Conservation (phyloP, 768 basidiomycete genomes). For the Rhodotorula kratochvilovae region DNA sequence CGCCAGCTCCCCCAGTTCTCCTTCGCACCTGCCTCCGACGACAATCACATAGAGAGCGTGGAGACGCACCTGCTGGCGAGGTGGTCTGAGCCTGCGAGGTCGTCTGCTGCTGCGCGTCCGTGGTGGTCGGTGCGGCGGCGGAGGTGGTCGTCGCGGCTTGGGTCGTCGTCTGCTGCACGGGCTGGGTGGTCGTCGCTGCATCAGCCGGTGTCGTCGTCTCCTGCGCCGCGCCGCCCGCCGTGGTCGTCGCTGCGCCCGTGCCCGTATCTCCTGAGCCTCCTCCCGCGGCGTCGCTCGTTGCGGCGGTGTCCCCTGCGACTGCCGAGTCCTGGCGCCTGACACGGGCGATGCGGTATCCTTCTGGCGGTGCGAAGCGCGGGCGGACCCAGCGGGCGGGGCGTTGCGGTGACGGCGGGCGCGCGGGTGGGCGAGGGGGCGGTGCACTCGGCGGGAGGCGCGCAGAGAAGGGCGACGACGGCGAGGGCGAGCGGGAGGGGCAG, state of each 20-base stretch:
- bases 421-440: not conserved
- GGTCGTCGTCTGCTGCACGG: not conserved
- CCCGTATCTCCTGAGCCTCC: not conserved
- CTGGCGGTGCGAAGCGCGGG: not conserved
- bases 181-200: not conserved
- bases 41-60: not conserved
- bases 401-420: not conserved
- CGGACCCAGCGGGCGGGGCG: not conserved
- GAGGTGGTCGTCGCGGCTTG: not conserved
- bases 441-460: not conserved
- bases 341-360: not conserved
- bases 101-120: not conserved
- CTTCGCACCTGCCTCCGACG: not conserved
- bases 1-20: too few species aligned
- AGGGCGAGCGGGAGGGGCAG: slow-evolving; percentile 11
- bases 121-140: not conserved
- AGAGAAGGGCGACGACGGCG: slow-evolving; percentile 5
- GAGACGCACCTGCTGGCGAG: not conserved
- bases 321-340: not conserved
- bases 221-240: not conserved
- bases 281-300: not conserved
- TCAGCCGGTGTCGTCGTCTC: not conserved
- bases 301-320: not conserved
- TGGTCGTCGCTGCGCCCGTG: too few species aligned
- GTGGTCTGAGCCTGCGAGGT: not conserved